Base-by-base conservation (phyloP, 2,329 filamentous ascomycete genomes). In the Neofusicoccum laricinum region DNA sequence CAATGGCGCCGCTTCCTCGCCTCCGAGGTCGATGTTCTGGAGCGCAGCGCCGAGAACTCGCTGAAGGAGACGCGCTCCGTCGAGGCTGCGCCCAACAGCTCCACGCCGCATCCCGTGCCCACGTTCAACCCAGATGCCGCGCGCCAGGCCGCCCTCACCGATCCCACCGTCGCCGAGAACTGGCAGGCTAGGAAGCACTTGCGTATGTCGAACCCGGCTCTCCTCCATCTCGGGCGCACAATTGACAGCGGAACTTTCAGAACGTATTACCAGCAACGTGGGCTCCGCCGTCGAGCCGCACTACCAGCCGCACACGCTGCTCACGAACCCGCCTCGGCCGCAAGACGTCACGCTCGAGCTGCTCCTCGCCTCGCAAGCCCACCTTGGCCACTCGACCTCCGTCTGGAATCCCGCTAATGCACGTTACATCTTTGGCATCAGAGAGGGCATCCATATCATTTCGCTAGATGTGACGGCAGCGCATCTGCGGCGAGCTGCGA, bases 361-460 rank as follows among this genome's bases (percentile, higher is more conserved):
- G 67, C 86, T 99, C 88, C 75, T 78, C 66, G 76, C 76, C 61
- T 76, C 76, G 6, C 73, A 77, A 67, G 75, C 76, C 64, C 76
- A 78, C 66, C 88, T 98, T 77, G 95, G 95, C 67, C 95, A 99
- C 80, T 86, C 91, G 72, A 64, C 63, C 2, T 91, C 91, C 67
- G 85, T 93, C 57, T 99, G 95, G 95, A 96, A 99, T 79, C 93
- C 95, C 11, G 89, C 88, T 61, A 99, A 98, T 80, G 89, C 93
- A 68, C 87, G 91, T 69, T 98, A 98, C 80, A 98, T 99, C 75
- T 93, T 91, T 76, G 95, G 95, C 71, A 86, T 96, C 67, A 86
- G 95, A 49, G 86, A 95, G 69, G 92, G 90, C 15, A 89, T 96
- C 66, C 94, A 97, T 79, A 93, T 99, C 75, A 97, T 99, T 77